Evolutionary conservation across 169 alveolate genomes (phyloP), one percentile per base, ranked within the genome.

Genomic region (Ophryocystis elektroscirrha): DNA sequence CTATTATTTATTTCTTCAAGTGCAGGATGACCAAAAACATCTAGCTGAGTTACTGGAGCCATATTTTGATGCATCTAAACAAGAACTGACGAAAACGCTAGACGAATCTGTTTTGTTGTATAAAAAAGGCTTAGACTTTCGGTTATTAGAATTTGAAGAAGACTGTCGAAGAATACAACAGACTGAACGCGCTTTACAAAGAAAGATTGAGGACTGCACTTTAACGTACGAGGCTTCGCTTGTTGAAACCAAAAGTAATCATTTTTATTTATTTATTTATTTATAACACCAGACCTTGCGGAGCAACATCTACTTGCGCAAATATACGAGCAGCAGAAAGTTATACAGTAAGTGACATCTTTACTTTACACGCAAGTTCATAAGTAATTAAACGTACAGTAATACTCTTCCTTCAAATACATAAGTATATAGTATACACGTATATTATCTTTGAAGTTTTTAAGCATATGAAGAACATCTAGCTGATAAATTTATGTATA

Each of bases 111-210:
- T 57, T 22, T 23, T 57, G 12, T 38, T 57, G n/a, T 23, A 50
- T 35, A 57, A 57, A 26, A 32, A 37, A 32, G 65, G 65, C 18
- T 39, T 57, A 5, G 65, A 57, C 26, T 43, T 57, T 1, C 50
- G 65, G 19, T 54, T 57, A 1, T 16, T 57, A 5, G 65, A 57
- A 44, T 57, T 52, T 15, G 60, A 57, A 29, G 65, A 57, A 25
- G 65, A 57, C 47, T 57, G 65, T 48, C 61, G 65, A 0, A 27
- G 65, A 1, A 51, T 57, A 9, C 65, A 57, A 59, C 61, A 57
- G 47, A 57, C 65, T 7, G 65, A 57, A 36, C 18, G 59, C 20
- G 25, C 36, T 1, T 48, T 57, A 30, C 65, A 57, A 26, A 22
- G 65, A 0, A 41, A 36, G 32, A 51, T 57, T 19, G 65, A 57